phyloP scores from a whole-genome alignment of 169 alveolate species.

The Plasmodium sp. region DNA sequence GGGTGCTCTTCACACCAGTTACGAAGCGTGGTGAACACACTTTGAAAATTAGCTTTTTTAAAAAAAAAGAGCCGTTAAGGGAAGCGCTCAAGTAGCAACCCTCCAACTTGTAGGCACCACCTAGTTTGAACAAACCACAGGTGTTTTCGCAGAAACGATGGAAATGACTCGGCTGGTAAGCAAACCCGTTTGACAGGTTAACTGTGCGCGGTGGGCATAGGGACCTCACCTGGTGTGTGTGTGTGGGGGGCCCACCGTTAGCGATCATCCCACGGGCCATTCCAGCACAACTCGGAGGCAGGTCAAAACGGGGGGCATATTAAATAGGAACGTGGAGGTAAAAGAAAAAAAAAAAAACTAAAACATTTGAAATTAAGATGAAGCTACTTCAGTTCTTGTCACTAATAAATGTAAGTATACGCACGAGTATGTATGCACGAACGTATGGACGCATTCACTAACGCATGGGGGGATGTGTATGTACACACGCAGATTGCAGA shows the following conservation, averaged over 20 bases:
- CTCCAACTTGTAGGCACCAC: neutral
- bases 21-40: neutral
- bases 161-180: neutral
- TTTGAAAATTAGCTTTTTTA: neutral
- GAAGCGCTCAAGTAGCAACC: neutral
- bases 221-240: neutral
- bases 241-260: neutral
- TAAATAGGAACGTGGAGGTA: neutral
- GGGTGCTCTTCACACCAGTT: neutral
- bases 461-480: neutral
- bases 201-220: neutral
- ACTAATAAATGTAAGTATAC: slow-evolving; percentile 2
- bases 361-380: slow-evolving; percentile 35
- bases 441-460: neutral
- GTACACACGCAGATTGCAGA: slow-evolving; percentile 16
- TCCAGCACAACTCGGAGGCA: neutral
- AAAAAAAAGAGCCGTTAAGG: neutral
- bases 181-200: neutral
- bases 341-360: slow-evolving; percentile 6
- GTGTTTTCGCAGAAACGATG: neutral
- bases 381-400: slow-evolving; percentile 8
- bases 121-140: neutral
- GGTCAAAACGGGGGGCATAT: neutral
- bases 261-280: neutral
- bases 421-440: neutral